Evolutionary conservation across 371 early-diverging fungal genomes (phyloP).

Genomic region (Apophysomyces sp.): DNA sequence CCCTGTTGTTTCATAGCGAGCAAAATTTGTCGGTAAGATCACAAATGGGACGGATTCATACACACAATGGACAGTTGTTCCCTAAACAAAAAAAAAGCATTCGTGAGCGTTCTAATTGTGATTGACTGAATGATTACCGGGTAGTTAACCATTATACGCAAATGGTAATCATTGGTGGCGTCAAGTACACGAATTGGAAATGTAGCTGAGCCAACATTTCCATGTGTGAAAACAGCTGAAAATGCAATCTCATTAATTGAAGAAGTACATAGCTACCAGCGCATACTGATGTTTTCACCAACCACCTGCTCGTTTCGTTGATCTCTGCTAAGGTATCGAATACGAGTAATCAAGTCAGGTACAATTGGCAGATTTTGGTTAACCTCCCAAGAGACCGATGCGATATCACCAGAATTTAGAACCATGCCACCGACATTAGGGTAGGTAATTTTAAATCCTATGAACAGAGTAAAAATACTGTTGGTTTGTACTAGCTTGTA

Average conservation of each 20-base stretch:
- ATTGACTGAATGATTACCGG: conserved; percentile 6
- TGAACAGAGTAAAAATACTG: neutral
- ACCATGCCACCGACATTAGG: conserved; percentile 25
- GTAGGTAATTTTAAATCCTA: conserved; percentile 24
- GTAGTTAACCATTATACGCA: conserved; percentile 41
- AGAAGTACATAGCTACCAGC: neutral
- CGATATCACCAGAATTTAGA: conserved; percentile 19
- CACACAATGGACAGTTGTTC: conserved; percentile 25
- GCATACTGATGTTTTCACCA: conserved; percentile 35
- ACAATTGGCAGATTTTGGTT: conserved; percentile 16
- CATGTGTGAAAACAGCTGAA: conserved; percentile 16
- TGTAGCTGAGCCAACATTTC: conserved; percentile 16
- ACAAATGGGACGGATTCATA: conserved; percentile 34
- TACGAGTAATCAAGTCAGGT: conserved; percentile 33
- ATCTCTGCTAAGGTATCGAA: conserved; percentile 30
- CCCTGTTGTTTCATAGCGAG: neutral
- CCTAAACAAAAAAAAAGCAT: conserved; percentile 3
- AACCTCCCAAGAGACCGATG: conserved; percentile 26
- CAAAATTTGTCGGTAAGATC: conserved; percentile 4
- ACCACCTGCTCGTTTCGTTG: conserved; percentile 34
- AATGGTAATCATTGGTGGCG: conserved; percentile 28
- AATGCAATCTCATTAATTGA: neutral
- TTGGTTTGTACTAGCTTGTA: neutral
- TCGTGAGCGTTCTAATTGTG: neutral
- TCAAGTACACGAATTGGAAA: conserved; percentile 23